phyloP scores from a whole-genome alignment of 495 filamentous ascomycete species.

The Cercophora sp. region DNA sequence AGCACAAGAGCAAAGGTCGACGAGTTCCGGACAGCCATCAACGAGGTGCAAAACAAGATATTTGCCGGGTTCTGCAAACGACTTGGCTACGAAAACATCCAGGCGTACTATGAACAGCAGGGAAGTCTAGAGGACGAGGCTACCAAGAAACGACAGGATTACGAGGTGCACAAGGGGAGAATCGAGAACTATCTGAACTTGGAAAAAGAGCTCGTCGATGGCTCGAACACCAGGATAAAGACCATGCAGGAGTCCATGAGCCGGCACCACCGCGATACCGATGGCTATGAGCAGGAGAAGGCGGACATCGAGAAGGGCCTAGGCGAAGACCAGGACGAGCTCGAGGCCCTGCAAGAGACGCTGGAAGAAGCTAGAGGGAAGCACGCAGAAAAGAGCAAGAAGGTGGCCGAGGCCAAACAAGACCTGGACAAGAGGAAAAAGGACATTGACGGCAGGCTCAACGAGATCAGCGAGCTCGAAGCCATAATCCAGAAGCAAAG shows the following conservation, averaged over 20 bases:
- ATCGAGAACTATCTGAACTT: conserved; percentile 77
- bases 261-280: conserved; percentile 60
- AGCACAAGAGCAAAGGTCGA: conserved; percentile 61
- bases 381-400: conserved; percentile 64
- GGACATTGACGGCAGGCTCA: conserved; percentile 74
- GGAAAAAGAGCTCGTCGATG: conserved; percentile 64
- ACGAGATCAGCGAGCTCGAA: conserved; percentile 73
- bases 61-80: conserved; percentile 84
- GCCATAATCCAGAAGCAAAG: conserved; percentile 78
- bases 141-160: conserved; percentile 78
- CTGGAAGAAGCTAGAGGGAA: conserved; percentile 63
- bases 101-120: conserved; percentile 88
- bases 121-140: conserved; percentile 86
- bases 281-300: conserved; percentile 69
- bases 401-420: conserved; percentile 72
- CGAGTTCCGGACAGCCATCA: conserved; percentile 70
- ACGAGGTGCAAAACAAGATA: conserved; percentile 81
- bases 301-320: conserved; percentile 66
- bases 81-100: conserved; percentile 82
- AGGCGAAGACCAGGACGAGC: conserved; percentile 66
- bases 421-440: conserved; percentile 82
- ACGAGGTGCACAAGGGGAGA: conserved; percentile 74
- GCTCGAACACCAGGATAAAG: conserved; percentile 65
- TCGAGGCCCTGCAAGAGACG: conserved; percentile 69
- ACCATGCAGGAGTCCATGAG: conserved; percentile 61